These are phyloP conservation scores for Pseudisothecium myosuroides DNA, from an alignment of 225 moss, liverwort and hornwort species.

Conservation along the genomic window DNA sequence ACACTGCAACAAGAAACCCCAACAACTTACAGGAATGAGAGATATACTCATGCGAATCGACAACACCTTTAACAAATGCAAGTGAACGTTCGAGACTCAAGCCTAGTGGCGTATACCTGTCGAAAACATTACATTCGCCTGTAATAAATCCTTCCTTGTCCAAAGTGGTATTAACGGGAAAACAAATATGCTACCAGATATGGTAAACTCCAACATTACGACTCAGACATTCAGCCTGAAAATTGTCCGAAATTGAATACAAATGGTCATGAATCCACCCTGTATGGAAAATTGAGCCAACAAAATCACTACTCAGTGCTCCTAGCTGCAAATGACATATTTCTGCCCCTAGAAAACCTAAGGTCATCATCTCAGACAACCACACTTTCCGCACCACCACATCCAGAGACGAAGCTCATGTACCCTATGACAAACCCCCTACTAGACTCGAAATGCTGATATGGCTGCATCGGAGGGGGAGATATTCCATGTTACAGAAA, in stretches of 20 bases:
- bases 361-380: not conserved
- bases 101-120: not conserved
- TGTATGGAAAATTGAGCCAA: not conserved
- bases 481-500: not conserved
- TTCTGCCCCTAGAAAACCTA: not conserved
- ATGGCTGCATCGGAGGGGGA: not conserved
- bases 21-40: not conserved
- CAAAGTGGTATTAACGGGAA: not conserved
- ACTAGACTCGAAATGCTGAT: not conserved
- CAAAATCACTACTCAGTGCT: not conserved
- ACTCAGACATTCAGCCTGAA: not conserved
- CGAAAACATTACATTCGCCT: not conserved
- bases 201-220: not conserved
- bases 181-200: not conserved
- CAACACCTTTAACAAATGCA: not conserved
- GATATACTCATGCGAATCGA: not conserved
- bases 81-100: not conserved
- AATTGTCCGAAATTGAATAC: not conserved
- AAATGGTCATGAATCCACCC: not conserved
- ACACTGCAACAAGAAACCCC: constrained; percentile 27
- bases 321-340: not conserved
- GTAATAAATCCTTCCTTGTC: not conserved
- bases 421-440: constrained; percentile 36
- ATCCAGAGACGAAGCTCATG: constrained; percentile 65
- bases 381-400: constrained; percentile 17